Conservation (phyloP, 768 basidiomycete genomes). For the Mycena maculata region DNA sequence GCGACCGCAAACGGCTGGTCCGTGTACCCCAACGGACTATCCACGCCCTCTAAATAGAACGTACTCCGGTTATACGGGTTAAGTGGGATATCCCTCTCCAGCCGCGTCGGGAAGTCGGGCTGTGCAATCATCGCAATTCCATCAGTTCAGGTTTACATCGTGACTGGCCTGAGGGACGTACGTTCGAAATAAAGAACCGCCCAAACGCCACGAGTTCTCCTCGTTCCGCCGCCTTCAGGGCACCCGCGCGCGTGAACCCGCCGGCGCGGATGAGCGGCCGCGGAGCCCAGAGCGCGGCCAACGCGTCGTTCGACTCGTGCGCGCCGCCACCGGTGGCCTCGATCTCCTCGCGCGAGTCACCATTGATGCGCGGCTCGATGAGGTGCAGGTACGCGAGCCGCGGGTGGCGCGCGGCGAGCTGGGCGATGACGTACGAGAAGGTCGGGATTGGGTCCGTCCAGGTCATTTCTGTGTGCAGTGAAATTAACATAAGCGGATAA, state of each 20-base stretch:
- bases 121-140: not conserved
- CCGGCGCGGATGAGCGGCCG: constrained; percentile 39
- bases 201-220: constrained; percentile 48
- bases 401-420: constrained; percentile 48
- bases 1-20: constrained; percentile 43
- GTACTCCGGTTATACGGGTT: constrained; percentile 32
- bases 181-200: constrained; percentile 49
- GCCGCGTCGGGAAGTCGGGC: constrained; percentile 48
- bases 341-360: not conserved
- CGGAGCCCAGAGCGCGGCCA: constrained; percentile 46
- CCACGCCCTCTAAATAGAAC: constrained; percentile 41
- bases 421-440: constrained; percentile 55
- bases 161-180: constrained; percentile 32
- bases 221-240: constrained; percentile 37
- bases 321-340: not conserved
- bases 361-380: constrained; percentile 42
- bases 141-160: no score
- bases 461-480: constrained; percentile 46
- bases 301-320: constrained; percentile 42
- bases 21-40: constrained; percentile 42
- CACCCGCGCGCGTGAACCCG: no score
- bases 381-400: constrained; percentile 58
- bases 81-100: constrained; percentile 38
- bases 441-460: constrained; percentile 57
- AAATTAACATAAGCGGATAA: no score